Evolutionary conservation across 495 filamentous ascomycete species (phyloP), one percentile per base, ranked within the genome.

Genomic region (Lentithecium fluviatile): DNA sequence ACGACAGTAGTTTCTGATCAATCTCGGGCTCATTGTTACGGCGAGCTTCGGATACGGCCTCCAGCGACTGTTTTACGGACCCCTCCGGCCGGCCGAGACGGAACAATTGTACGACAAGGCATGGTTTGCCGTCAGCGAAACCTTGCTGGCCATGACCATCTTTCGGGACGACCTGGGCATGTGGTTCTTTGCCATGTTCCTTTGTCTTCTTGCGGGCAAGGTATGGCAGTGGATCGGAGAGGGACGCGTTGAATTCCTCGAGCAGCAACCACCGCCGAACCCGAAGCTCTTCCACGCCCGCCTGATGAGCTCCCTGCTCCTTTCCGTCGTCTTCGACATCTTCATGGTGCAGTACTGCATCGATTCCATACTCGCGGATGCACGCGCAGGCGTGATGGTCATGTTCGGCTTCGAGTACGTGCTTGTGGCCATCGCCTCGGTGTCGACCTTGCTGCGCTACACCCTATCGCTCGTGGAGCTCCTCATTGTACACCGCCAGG

Each of bases 401-500:
- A 97, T 97, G 91, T 98, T 98, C 69, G 85, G 91, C 17, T 97
- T 98, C 67, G 94, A 98, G 72, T 98, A 97, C 66, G 91, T 91
- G 12, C 83, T 98, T 58, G 74, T 97, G 58, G 78, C 84, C 3
- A 85, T 95, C 11, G 83, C 85, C 26, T 95, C 95, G 0, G 75
- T 84, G 20, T 93, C 92, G 24, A 96, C 90, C 7, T 76, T 82
- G 17, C 77, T 83, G 51, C 83, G 91, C 52, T 98, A 97, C 73
- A 69, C 80, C 25, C 78, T 98, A 24, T 88, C 87, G n/a, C 71
- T 97, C 49, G 77, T 83, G 3, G 94, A 97, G 69, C 84, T 87
- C 56, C 81, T 80, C 45, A 83, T 96, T 57, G 84, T 84, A 58
- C 82, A 78, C 70, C 80, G 80, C 58, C 94, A 92, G 73, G 84